Evolutionary conservation across 495 filamentous ascomycete genomes (phyloP).

Genomic region (Jackrogersella minutella): DNA sequence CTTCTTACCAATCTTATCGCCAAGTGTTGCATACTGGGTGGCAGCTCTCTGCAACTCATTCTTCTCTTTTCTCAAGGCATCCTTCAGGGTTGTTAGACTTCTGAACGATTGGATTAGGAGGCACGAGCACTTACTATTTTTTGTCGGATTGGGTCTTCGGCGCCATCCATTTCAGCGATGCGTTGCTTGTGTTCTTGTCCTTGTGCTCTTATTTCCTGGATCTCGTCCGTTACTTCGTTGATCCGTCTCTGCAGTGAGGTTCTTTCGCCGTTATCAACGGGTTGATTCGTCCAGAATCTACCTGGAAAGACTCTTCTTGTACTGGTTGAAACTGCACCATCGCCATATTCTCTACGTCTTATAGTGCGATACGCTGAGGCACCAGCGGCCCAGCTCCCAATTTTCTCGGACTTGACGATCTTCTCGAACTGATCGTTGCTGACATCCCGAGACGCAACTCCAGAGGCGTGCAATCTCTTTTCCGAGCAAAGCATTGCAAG

Average conservation of each 20-base stretch:
- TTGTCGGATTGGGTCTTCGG: constrained; percentile 11
- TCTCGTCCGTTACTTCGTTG: constrained; percentile 45
- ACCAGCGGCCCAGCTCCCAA: constrained; percentile 71
- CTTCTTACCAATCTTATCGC: constrained; percentile 69
- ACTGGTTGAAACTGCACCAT: constrained; percentile 68
- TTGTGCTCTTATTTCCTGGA: constrained; percentile 45
- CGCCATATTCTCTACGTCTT: constrained; percentile 78
- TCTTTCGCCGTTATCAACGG: constrained; percentile 71
- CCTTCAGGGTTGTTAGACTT: constrained; percentile 45
- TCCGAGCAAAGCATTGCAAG: constrained; percentile 85
- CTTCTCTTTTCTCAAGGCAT: constrained; percentile 48
- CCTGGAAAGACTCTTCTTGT: constrained; percentile 64
- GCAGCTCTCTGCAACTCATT: constrained; percentile 66
- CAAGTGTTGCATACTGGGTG: constrained; percentile 69
- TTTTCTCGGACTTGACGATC: constrained; percentile 56
- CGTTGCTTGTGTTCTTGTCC: constrained; percentile 51
- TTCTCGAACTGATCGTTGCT: constrained; percentile 67
- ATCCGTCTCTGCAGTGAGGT: constrained; percentile 53
- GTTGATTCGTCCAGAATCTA: constrained; percentile 76
- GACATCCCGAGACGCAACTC: constrained; percentile 67
- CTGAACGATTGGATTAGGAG: neutral
- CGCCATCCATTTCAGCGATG: constrained; percentile 41
- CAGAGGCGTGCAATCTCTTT: constrained; percentile 69
- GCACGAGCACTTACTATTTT: constrained; percentile 45
- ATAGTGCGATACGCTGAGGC: constrained; percentile 64